Base-by-base conservation (phyloP, 2,329 filamentous ascomycete species). In the Pestalotiopsis sp. region DNA sequence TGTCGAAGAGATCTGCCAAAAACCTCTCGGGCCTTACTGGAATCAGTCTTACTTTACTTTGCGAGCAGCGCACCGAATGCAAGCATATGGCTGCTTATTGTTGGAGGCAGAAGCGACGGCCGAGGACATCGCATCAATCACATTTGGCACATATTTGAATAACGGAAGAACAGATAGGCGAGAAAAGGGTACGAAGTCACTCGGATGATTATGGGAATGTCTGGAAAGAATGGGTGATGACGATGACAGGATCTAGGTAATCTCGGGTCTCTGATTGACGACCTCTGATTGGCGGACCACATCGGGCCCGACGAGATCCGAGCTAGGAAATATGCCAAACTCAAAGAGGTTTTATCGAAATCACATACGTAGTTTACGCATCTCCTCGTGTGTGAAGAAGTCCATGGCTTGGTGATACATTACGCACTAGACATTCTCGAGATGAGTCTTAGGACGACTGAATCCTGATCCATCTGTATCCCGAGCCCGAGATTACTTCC, bases 1-100 rank as follows among this genome's bases (percentile, higher is more conserved):
- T 17, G 14, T 17, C 13, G 13, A 81, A 2, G 78, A 78, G 17
- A 71, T 78, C 36, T 74, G 75, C 14, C 77, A 75, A 65, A 80
- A 77, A 67, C 79, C 80, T 58, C 67, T 70, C 61, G 13, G n/a
- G 66, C 13, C n/a, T 6, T 13, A 1, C 36, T 25, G n/a, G 20
- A 36, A 14, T 20, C 11, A 58, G 20, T 25, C 69, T 6, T 69
- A 71, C 66, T 78, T 80, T 68, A 81, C 77, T 69, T 81, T 81
- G 52, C 79, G 76, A 61, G 77, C 65, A 58, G 71, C 69, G 59
- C 72, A 74, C 27, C 70, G 72, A 13, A 71, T 66, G 64, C 72
- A 74, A 17, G 72, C 68, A 57, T 66, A 69, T 65, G 63, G 70
- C 17, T 68, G 67, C 45, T 66, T 67, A 61, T 52, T 66, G 20